Evolutionary conservation across 2,329 filamentous ascomycete genomes (phyloP).

Genomic region (Pochonia chlamydosporia): DNA sequence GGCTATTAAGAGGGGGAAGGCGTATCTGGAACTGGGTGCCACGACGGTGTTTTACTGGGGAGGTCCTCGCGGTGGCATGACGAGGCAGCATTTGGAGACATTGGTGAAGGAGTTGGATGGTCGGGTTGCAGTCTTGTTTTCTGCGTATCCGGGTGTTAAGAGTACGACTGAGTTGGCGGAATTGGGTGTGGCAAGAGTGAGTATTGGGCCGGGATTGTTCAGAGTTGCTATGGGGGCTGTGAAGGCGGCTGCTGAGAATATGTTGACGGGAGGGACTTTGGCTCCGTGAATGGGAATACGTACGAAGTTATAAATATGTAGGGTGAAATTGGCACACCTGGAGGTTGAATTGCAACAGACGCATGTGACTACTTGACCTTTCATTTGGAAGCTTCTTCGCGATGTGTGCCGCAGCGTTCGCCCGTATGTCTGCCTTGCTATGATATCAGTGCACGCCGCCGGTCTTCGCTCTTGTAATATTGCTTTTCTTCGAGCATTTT

Average conservation of each 20-base stretch:
- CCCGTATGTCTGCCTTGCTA: too few relatives aligned
- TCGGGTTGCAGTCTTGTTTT: slow-evolving; percentile 41
- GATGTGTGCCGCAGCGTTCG: too few relatives aligned
- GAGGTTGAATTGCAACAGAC: too few relatives aligned
- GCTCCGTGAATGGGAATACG: not conserved
- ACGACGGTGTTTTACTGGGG: slow-evolving; percentile 58
- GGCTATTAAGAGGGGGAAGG: slow-evolving; percentile 46
- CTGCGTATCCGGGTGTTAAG: slow-evolving; percentile 29
- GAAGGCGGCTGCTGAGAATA: slow-evolving; percentile 25
- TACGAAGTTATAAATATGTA: too few relatives aligned
- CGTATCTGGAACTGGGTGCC: slow-evolving; percentile 53
- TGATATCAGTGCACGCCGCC: too few relatives aligned
- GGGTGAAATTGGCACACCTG: too few relatives aligned
- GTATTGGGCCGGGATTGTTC: slow-evolving; percentile 45
- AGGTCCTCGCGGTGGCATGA: slow-evolving; percentile 34
- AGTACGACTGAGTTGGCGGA: slow-evolving; percentile 36
- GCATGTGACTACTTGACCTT: too few relatives aligned
- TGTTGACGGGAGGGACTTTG: slow-evolving; percentile 20
- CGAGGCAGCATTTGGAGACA: slow-evolving; percentile 37
- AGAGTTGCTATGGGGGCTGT: slow-evolving; percentile 32
- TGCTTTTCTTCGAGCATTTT: too few relatives aligned
- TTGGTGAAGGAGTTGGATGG: slow-evolving; percentile 44
- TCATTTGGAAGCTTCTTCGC: too few relatives aligned
- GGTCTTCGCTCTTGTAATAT: too few relatives aligned
- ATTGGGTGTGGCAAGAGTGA: slow-evolving; percentile 50